Evolutionary conservation across 1,284 basidiomycete species (phyloP).

Genomic region (Psilocybe mexicana): DNA sequence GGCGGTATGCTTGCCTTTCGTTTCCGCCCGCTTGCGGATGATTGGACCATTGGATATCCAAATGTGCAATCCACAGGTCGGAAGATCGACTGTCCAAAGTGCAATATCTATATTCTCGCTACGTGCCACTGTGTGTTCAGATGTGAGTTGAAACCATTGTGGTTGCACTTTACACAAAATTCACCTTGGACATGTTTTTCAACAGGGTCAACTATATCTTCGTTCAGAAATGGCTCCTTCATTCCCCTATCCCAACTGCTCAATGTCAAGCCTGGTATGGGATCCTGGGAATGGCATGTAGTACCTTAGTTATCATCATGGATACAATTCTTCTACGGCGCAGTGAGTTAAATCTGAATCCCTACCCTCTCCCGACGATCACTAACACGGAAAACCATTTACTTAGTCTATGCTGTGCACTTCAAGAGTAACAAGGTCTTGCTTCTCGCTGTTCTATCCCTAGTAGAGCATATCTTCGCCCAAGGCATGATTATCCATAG

Average conservation of each 20-base stretch:
- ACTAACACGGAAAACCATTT: neutral
- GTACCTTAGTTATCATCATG: neutral
- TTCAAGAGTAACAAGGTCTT: constrained; percentile 5
- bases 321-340: constrained; percentile 1
- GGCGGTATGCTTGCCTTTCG: neutral
- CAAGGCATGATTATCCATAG: neutral
- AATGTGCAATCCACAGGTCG: neutral
- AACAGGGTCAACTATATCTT: constrained; percentile 4
- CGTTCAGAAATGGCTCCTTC: constrained; percentile 2
- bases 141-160: neutral
- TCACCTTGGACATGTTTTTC: neutral
- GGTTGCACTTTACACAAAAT: neutral
- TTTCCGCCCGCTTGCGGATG: neutral
- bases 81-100: neutral
- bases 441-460: neutral
- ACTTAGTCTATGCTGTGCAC: constrained; percentile 9
- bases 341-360: neutral
- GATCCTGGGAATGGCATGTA: constrained; percentile 1
- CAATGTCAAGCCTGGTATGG: constrained; percentile 4
- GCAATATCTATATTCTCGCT: constrained; percentile 3
- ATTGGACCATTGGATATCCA: neutral
- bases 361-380: neutral
- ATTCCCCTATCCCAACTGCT: neutral
- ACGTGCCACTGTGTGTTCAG: neutral
- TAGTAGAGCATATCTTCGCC: constrained; percentile 5